These are phyloP conservation scores for Glomus cerebriforme DNA, from an alignment of 192 early-diverging fungal genomes.

Conservation along the genomic window DNA sequence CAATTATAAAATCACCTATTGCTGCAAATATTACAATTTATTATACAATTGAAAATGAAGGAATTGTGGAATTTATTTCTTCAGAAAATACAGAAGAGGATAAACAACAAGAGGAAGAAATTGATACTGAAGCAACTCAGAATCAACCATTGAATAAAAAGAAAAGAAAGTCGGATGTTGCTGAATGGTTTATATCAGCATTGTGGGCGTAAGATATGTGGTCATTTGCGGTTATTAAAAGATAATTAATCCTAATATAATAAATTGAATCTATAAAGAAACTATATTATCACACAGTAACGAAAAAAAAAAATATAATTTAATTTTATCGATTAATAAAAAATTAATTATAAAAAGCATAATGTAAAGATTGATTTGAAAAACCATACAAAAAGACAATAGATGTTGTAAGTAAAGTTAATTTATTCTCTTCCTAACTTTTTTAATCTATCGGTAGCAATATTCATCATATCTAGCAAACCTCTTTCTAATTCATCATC, in stretches of 20 bases:
- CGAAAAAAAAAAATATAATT: not conserved
- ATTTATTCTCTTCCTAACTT: slow-evolving; percentile 45
- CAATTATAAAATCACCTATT: slow-evolving; percentile 23
- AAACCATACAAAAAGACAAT: too few relatives aligned
- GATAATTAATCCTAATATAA: too few relatives aligned
- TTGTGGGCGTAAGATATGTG: not conserved
- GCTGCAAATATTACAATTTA: slow-evolving; percentile 16
- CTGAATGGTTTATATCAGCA: not conserved
- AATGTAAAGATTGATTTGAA: too few relatives aligned
- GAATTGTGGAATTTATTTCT: slow-evolving; percentile 4
- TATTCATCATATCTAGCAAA: slow-evolving; percentile 75
- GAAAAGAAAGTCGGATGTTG: not conserved
- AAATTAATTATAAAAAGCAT: too few relatives aligned
- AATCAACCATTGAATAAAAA: not conserved
- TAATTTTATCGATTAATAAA: not conserved
- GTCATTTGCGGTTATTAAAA: too few relatives aligned
- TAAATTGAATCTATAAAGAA: too few relatives aligned
- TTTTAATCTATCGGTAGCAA: slow-evolving; percentile 77
- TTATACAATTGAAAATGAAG: slow-evolving; percentile 13
- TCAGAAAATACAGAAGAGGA: not conserved
- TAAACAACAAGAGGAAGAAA: not conserved
- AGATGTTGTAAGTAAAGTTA: too few relatives aligned
- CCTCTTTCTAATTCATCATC: slow-evolving; percentile 71
- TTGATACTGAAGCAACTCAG: not conserved
- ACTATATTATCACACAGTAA: not conserved